Base-by-base conservation (phyloP, 148 eudicot genomes). In the Polygonum maritimum region DNA sequence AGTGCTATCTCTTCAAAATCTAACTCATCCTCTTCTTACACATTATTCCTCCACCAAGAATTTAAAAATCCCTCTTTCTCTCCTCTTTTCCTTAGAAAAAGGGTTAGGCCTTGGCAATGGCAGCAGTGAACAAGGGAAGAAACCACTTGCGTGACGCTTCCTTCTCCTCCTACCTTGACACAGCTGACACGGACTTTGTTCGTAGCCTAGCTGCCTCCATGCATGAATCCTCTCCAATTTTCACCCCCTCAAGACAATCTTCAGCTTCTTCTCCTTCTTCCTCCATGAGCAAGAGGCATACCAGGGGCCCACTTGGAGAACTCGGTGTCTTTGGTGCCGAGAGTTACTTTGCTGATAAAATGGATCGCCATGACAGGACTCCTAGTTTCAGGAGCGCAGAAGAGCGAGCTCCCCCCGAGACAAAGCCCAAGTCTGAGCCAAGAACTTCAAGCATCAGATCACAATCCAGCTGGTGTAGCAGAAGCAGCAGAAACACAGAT, bases 81-180 rank as follows among this genome's bases (percentile, higher is more conserved):
- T 48, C 9, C 45, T 39, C 31, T 69, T 13, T 45, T 16, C 10
- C n/a, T 69, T 10, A 15, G 10, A 69, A 38, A 26, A 60, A 12
- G 36, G 11, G 15, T 31, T 60, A 60, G 8, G 48, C 74, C 52
- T 41, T 89, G 89, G 88, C 85, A 44, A 75, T 45, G 78, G 62
- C 81, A 57, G 81, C 77, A 70, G 80, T 39, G 55, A 70, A 62
- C 2, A 72, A 76, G 31, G 80, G 70, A 11, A 47, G 78, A 0
- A 63, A 54, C 73, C 77, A 78, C 55, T 88, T 82, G 33, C 89
- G 92, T 7, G 96, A 89, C 36, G 93, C 85, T 45, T 92, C 98
- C 3, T 92, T 92, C 78, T 87, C 98, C 2, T 85, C 84, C 3
- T 92, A 92, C 75, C 89, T 90, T 48, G 85, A 88, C 74, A 57